Evolutionary conservation across 805 yeast genomes (phyloP), one percentile per base, ranked within the genome.

Genomic region (Ogataea zsoltii): DNA sequence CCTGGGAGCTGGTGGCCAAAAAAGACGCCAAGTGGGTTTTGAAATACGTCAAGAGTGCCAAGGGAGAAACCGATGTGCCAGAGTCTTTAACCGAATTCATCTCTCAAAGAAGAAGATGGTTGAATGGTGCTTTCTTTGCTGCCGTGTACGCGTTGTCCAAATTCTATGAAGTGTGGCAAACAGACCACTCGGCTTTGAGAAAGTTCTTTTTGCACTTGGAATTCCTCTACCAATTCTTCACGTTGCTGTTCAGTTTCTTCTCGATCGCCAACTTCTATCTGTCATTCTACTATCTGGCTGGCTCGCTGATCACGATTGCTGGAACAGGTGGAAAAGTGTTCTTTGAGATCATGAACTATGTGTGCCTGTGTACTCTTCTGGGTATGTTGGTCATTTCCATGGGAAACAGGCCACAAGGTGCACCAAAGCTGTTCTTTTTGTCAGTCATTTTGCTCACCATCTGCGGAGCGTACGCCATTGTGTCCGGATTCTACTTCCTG

Each of bases 401-500:
- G 79, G 99, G 99, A 53, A 94, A 94, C 62, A 78, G 98, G 59
- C 99, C 99, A 2, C 98, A 94, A 57, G 99, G 99, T 28, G 92
- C 97, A 0, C 83, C 83, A 46, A 82, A 78, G 42, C 67, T 92
- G 41, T 94, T 90, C 67, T 74, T 88, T 58, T 67, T 76, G 0
- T 76, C 91, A 28, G 88, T 94, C 68, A 70, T 83, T 2, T 66
- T 89, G 33, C 68, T 94, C 49, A 84, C 92, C 0, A 50, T 88
- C 23, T 87, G 96, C 62, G 90, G 96, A 0, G 66, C 81, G 1
- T 94, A 88, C 65, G 86, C 97, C 0, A 71, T 91, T 44, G 70
- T 82, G 35, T 85, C 90, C 51, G 97, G 97, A 17, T 72, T 94
- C 50, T 83, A 81, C 57, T 92, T 88, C 66, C 88, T 92, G 18